phyloP scores from a whole-genome alignment of 805 yeast species.

The Candida boidinii region DNA sequence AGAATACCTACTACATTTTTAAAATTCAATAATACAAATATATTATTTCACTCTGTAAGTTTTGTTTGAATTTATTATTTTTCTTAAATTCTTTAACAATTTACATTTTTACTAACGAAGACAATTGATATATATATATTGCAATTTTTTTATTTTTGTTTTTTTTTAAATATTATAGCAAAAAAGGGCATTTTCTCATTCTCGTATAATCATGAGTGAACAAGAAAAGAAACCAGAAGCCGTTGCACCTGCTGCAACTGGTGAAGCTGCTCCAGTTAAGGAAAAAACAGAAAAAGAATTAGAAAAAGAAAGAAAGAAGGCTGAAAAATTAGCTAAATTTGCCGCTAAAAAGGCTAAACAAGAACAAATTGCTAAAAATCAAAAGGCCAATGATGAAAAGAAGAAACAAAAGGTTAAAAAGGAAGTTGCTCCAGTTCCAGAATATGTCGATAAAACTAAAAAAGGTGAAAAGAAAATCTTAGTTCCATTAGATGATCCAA shows the following conservation, averaged over 20 bases:
- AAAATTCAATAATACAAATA: constrained; percentile 3
- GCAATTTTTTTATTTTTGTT: too few relatives aligned
- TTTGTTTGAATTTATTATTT: too few relatives aligned
- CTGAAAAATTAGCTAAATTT: constrained; percentile 52
- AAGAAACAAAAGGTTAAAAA: constrained; percentile 65
- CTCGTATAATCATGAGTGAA: constrained; percentile 17
- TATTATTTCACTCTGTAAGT: too few relatives aligned
- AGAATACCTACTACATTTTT: constrained; percentile 8
- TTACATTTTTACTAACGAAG: too few relatives aligned
- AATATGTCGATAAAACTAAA: constrained; percentile 72
- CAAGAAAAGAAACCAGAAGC: constrained; percentile 12
- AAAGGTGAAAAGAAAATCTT: constrained; percentile 89
- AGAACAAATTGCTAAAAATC: constrained; percentile 44
- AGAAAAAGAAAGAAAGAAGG: constrained; percentile 55
- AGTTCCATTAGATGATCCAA: constrained; percentile 82
- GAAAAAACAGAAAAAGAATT: constrained; percentile 60
- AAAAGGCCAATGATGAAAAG: constrained; percentile 31
- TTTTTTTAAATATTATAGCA: too few relatives aligned
- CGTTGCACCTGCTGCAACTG: constrained; percentile 16
- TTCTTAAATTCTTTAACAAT: constrained; percentile 1
- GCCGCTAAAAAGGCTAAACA: constrained; percentile 76
- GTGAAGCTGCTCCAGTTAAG: constrained; percentile 41
- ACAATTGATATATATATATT: too few relatives aligned
- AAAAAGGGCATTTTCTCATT: constrained; percentile 7
- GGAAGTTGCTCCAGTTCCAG: constrained; percentile 71